Evolutionary conservation across 805 yeast species (phyloP).

Genomic region (Hemisphaericaspora nanyangensis): DNA sequence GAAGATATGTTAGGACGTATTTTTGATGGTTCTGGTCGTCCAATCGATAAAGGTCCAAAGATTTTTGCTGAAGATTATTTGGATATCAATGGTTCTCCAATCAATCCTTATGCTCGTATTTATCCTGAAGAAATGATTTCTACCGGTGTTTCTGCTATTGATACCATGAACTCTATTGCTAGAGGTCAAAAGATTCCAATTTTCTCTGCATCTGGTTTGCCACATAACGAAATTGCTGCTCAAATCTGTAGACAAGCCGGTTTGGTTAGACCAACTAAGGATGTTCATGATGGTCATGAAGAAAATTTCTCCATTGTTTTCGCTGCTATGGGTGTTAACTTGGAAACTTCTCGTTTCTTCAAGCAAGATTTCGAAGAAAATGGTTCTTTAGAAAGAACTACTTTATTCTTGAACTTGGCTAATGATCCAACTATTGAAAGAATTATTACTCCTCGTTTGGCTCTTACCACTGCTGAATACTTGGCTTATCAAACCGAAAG

Average conservation of each 20-base stretch:
- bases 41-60: constrained; percentile 97
- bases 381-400: constrained; percentile 97
- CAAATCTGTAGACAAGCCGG: constrained; percentile 99
- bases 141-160: constrained; percentile 97
- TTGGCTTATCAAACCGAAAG: constrained; percentile 99
- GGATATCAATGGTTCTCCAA: constrained; percentile 98
- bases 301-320: constrained; percentile 98
- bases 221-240: constrained; percentile 99
- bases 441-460: constrained; percentile 98
- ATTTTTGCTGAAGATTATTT: constrained; percentile 97
- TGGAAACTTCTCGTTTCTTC: constrained; percentile 97
- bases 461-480: constrained; percentile 97
- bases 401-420: constrained; percentile 94
- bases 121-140: constrained; percentile 99
- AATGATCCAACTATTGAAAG: constrained; percentile 99
- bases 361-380: constrained; percentile 99
- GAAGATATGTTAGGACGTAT: constrained; percentile 98
- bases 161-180: constrained; percentile 99
- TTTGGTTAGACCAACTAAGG: constrained; percentile 97
- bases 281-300: constrained; percentile 99
- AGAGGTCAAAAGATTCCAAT: constrained; percentile 99
- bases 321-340: constrained; percentile 99
- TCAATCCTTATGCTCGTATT: constrained; percentile 96
- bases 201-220: constrained; percentile 98
- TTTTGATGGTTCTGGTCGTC: constrained; percentile 98